Evolutionary conservation across 2,329 filamentous ascomycete species (phyloP), one percentile per base, ranked within the genome.

Genomic region (Shiraia bambusicola): DNA sequence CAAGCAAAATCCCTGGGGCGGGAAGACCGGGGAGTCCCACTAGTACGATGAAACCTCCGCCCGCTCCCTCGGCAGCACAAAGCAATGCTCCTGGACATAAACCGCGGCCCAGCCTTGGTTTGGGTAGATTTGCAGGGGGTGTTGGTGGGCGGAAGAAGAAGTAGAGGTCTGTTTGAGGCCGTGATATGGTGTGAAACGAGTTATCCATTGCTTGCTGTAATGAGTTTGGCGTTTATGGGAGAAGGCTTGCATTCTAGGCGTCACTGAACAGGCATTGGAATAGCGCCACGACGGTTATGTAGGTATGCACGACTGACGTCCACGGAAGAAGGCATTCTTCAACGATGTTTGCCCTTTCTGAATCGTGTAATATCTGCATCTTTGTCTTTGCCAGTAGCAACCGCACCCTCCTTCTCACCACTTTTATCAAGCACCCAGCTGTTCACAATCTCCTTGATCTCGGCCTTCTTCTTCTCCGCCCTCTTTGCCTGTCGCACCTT

Each of bases 361-460:
- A 64, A 69, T 31, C 71, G 65, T 27, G 72, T 34, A 4, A 56
- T 50, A 29, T 69, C 64, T 16, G 56, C 61, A 2, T 45, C 44
- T 29, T 61, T 59, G 6, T 61, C 59, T 26, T 64, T 59, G 28
- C 37, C 11, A 28, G 34, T 27, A 17, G 42, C 32, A 14, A 32
- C 26, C 28, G 32, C 43, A 37, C 45, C 51, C 35, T 45, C 47
- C 12, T 28, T 54, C 25, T 45, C 43, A 6, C 33, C 30, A 2
- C 33, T 31, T n/a, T 50, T 50, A 8, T 73, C 70, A 39, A 76
- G 65, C 2, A 86, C 77, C 87, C 87, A 91, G 2, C 82, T 88
- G 49, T 85, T 77, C 13, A 87, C 70, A 19, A 92, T 78, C 59
- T 87, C 74, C 66, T 82, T 87, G 13, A 80, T 75, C 67, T 90